Evolutionary conservation across 2,329 filamentous ascomycete species (phyloP).

Genomic region (Aspergillus ustus): DNA sequence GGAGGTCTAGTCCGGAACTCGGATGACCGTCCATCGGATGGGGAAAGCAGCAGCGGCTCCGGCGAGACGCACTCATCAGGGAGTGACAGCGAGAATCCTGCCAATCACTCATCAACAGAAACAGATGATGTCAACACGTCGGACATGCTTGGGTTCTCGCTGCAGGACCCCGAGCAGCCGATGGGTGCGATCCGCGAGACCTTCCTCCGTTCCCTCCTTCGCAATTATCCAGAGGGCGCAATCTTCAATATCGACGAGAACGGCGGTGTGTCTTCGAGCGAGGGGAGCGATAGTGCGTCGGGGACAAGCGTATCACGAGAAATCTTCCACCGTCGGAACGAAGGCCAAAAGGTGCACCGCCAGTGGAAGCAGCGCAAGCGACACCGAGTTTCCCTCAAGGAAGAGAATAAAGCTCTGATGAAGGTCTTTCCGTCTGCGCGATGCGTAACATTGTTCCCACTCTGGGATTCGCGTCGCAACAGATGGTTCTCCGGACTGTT

Average conservation of each 20-base stretch:
- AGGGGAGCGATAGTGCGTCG: slow-evolving; percentile 24
- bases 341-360: background rate
- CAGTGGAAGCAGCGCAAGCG: slow-evolving; percentile 20
- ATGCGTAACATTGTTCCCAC: slow-evolving; percentile 35
- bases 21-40: slow-evolving; percentile 12
- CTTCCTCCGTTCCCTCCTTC: slow-evolving; percentile 26
- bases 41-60: slow-evolving; percentile 4
- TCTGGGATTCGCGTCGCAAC: slow-evolving; percentile 37
- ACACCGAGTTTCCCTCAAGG: slow-evolving; percentile 20
- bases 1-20: slow-evolving; percentile 20
- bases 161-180: slow-evolving; percentile 22
- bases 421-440: slow-evolving; percentile 31
- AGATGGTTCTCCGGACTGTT: slow-evolving; percentile 37
- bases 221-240: slow-evolving; percentile 33
- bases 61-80: slow-evolving; percentile 8
- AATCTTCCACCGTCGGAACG: slow-evolving; percentile 5
- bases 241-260: slow-evolving; percentile 33
- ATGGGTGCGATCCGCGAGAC: slow-evolving; percentile 17
- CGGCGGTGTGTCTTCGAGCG: slow-evolving; percentile 27
- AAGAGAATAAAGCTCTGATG: slow-evolving; percentile 28
- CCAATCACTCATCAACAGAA: background rate
- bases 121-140: background rate
- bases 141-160: slow-evolving; percentile 23
- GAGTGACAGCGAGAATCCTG: slow-evolving; percentile 10
- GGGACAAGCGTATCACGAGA: slow-evolving; percentile 5